These are phyloP conservation scores for Protomyces inundatus DNA, from an alignment of 1,139 yeast species.

Conservation along the genomic window DNA sequence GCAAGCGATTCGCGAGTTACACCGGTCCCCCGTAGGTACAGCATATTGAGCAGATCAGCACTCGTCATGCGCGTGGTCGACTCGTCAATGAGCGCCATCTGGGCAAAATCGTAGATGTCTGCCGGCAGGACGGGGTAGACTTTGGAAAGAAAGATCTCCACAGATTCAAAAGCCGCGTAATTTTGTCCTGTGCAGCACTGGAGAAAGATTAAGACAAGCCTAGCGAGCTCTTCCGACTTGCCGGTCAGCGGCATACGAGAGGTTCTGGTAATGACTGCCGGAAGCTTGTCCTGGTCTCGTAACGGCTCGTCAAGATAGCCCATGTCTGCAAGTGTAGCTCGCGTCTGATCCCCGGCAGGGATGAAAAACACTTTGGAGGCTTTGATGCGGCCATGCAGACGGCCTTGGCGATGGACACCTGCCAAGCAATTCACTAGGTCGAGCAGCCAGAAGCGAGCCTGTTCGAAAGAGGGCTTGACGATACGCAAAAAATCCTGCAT, in stretches of 20 bases:
- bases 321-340: neutral
- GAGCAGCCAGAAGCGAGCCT: conserved; percentile 84
- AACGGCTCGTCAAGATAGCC: conserved; percentile 41
- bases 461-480: conserved; percentile 59
- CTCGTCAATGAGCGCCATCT: neutral
- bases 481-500: conserved; percentile 65
- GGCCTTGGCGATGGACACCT: conserved; percentile 70
- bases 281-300: neutral
- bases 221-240: conserved; percentile 88
- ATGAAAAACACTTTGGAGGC: conserved; percentile 56
- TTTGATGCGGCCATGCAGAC: conserved; percentile 64
- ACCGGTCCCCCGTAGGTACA: neutral
- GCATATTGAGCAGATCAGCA: neutral
- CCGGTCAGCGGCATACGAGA: conserved; percentile 45
- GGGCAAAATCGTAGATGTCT: conserved; percentile 24
- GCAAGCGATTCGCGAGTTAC: neutral
- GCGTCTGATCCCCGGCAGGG: conserved; percentile 41
- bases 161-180: neutral
- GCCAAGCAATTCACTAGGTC: conserved; percentile 83
- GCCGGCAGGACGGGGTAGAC: neutral
- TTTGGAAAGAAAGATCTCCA: neutral
- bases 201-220: conserved; percentile 72
- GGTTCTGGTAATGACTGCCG: conserved; percentile 33
- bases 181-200: conserved; percentile 42
- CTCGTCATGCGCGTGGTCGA: neutral